These are phyloP conservation scores for Lepiota subincarnata DNA, from an alignment of 768 basidiomycete genomes.

Conservation along the genomic window DNA sequence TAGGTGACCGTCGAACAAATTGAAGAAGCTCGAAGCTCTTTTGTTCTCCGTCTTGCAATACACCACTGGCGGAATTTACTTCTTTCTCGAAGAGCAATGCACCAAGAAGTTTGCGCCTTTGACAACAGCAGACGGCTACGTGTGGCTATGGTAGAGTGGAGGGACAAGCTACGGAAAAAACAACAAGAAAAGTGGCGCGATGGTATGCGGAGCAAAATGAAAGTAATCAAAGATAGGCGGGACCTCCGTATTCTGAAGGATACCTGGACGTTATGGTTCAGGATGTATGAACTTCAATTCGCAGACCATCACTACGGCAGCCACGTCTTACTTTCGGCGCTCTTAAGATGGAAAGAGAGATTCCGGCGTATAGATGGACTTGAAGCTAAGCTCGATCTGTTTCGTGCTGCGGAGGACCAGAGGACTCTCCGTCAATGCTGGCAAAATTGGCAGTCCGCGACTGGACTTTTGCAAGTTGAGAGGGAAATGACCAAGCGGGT, in stretches of 20 bases:
- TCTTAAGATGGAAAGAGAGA: conserved; percentile 50
- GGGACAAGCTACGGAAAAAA: conserved; percentile 45
- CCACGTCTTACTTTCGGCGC: conserved; percentile 39
- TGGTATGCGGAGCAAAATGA: conserved; percentile 72
- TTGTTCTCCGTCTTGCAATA: conserved; percentile 55
- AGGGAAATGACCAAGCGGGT: conserved; percentile 39
- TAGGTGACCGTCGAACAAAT: conserved; percentile 76
- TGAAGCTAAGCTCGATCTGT: conserved; percentile 47
- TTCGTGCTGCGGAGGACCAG: conserved; percentile 34
- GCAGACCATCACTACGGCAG: conserved; percentile 49
- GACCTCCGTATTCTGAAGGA: conserved; percentile 51
- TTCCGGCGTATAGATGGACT: conserved; percentile 37
- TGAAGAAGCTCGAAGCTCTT: conserved; percentile 59
- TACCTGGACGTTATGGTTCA: conserved; percentile 67
- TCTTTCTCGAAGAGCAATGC: conserved; percentile 31
- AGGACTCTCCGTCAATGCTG: conserved; percentile 40
- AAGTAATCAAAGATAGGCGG: conserved; percentile 49
- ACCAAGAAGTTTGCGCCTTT: conserved; percentile 37
- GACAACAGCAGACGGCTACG: conserved; percentile 43
- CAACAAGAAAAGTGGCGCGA: conserved; percentile 58
- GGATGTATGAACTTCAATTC: conserved; percentile 45
- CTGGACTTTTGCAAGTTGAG: conserved; percentile 43
- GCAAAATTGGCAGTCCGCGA: conserved; percentile 52
- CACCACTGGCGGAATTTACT: conserved; percentile 56
- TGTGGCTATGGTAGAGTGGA: conserved; percentile 49